These are phyloP conservation scores for Podospora pseudopauciseta DNA, from an alignment of 495 filamentous ascomycete genomes.

Conservation along the genomic window DNA sequence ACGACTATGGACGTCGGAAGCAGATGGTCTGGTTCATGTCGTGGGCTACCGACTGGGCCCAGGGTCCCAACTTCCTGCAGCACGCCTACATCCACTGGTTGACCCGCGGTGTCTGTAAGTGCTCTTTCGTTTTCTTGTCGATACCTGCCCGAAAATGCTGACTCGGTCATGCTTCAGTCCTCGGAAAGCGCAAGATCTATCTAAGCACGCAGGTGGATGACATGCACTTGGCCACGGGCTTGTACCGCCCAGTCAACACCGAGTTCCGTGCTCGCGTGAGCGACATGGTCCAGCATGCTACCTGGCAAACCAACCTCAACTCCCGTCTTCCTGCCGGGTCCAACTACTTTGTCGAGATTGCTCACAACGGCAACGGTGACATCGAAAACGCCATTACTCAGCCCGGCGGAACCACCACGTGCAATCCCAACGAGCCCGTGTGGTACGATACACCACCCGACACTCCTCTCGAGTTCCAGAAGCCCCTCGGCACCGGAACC, in stretches of 20 bases:
- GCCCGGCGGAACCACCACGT: slow-evolving; percentile 11
- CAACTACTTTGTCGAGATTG: slow-evolving; percentile 54
- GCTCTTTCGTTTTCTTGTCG: too few relatives aligned
- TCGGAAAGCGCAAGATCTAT: slow-evolving; percentile 54
- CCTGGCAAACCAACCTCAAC: slow-evolving; percentile 51
- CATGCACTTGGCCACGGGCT: slow-evolving; percentile 55
- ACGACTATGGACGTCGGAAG: slow-evolving; percentile 53
- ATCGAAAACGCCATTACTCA: slow-evolving; percentile 43
- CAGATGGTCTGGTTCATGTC: slow-evolving; percentile 61
- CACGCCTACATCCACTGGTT: slow-evolving; percentile 65
- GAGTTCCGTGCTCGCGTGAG: slow-evolving; percentile 48
- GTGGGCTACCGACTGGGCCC: slow-evolving; percentile 55
- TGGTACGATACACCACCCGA: slow-evolving; percentile 41
- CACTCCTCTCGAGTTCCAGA: slow-evolving; percentile 53
- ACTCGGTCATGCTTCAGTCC: slow-evolving; percentile 23
- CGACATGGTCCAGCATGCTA: slow-evolving; percentile 48
- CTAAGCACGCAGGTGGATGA: slow-evolving; percentile 64
- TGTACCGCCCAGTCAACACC: slow-evolving; percentile 45
- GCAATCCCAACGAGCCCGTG: slow-evolving; percentile 23
- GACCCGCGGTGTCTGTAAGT: slow-evolving; percentile 49
- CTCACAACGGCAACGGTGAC: slow-evolving; percentile 61
- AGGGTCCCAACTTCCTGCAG: slow-evolving; percentile 54
- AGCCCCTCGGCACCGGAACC: slow-evolving; percentile 55
- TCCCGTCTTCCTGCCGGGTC: slow-evolving; percentile 54
- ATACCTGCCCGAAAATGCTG: neutral